These are phyloP conservation scores for Magnusiomyces paraingens DNA, from an alignment of 1,139 yeast genomes.

Conservation along the genomic window DNA sequence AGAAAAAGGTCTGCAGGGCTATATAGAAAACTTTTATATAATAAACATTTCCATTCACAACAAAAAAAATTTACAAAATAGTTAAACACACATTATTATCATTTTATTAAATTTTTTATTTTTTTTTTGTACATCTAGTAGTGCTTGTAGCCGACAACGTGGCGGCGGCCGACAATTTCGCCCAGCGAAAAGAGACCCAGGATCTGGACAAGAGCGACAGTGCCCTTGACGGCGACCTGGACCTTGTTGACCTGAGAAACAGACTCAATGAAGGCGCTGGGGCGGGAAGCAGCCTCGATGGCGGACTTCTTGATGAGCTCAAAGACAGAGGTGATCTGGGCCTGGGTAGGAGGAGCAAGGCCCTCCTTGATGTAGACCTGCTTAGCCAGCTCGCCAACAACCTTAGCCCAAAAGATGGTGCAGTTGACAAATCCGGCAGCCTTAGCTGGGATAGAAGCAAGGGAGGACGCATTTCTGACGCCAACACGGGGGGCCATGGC, in stretches of 20 bases:
- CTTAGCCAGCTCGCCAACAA: conserved; percentile 79
- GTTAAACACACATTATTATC: too few species aligned
- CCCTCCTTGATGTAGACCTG: conserved; percentile 89
- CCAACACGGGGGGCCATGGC: conserved; percentile 44
- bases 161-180: conserved; percentile 94
- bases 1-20: background rate
- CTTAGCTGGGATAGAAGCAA: background rate
- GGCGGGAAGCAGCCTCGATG: conserved; percentile 44
- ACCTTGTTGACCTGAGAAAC: conserved; percentile 37
- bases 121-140: conserved; percentile 7
- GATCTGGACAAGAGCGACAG: conserved; percentile 74
- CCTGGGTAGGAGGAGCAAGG: conserved; percentile 79
- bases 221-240: conserved; percentile 57
- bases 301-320: conserved; percentile 43
- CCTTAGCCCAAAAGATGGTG: conserved; percentile 76
- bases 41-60: too few species aligned
- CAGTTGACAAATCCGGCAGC: conserved; percentile 21
- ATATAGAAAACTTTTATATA: background rate
- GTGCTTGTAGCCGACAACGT: conserved; percentile 67
- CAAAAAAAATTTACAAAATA: too few species aligned
- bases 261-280: conserved; percentile 35
- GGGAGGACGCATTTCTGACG: conserved; percentile 28
- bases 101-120: conserved; percentile 1
- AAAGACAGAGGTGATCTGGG: conserved; percentile 76
- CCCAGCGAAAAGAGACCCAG: conserved; percentile 92